These are phyloP conservation scores for Ustilago nuda DNA, from an alignment of 1,284 basidiomycete genomes.

Conservation along the genomic window DNA sequence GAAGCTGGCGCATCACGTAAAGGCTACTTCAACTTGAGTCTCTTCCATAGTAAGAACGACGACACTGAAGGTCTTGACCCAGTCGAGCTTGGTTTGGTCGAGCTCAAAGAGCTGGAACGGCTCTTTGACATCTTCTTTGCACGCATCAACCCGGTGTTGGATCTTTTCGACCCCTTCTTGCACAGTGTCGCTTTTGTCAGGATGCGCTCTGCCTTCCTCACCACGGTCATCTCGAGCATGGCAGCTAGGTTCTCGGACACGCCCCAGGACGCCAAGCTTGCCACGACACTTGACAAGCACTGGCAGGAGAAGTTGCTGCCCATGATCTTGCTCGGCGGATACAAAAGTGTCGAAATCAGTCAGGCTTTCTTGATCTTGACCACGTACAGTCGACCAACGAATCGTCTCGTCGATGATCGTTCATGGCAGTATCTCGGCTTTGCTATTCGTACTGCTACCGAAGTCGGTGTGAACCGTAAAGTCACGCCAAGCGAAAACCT, in stretches of 20 bases:
- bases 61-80: conserved; percentile 53
- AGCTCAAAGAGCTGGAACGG: conserved; percentile 54
- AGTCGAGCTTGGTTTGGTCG: conserved; percentile 49
- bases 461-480: conserved; percentile 59
- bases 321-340: conserved; percentile 54
- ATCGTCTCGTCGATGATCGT: conserved; percentile 59
- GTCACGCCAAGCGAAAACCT: conserved; percentile 49
- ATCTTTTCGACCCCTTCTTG: conserved; percentile 61
- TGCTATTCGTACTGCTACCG: conserved; percentile 62
- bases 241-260: conserved; percentile 58
- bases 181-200: conserved; percentile 59
- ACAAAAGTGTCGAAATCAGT: conserved; percentile 63
- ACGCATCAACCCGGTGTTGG: conserved; percentile 60
- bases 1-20: conserved; percentile 58
- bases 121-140: conserved; percentile 63
- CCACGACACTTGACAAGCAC: conserved; percentile 51
- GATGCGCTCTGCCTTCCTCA: conserved; percentile 57
- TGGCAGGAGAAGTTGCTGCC: conserved; percentile 60
- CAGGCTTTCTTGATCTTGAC: conserved; percentile 61
- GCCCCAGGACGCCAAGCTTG: conserved; percentile 53
- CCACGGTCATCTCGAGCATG: conserved; percentile 57
- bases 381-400: conserved; percentile 58
- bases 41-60: conserved; percentile 62
- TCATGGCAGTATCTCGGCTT: conserved; percentile 64
- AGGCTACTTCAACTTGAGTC: conserved; percentile 59